These are phyloP conservation scores for Nemania diffusa DNA, from an alignment of 2,329 filamentous ascomycete species.

Conservation along the genomic window DNA sequence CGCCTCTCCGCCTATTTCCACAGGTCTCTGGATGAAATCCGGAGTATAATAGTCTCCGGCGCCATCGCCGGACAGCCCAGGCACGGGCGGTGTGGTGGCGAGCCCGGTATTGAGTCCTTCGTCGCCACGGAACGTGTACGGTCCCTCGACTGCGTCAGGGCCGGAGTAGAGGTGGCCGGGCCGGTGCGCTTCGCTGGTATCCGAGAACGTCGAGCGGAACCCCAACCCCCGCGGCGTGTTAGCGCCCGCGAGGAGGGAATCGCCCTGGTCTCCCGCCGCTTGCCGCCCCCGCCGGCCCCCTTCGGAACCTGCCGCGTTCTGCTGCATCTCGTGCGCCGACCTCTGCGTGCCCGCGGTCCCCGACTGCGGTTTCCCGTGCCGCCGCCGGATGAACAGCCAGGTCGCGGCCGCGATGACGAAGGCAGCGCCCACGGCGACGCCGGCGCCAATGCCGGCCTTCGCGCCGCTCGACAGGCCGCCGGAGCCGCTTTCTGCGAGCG, in stretches of 20 bases:
- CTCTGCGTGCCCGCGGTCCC: slow-evolving; percentile 13
- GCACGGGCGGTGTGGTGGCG: slow-evolving; percentile 15
- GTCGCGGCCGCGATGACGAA: slow-evolving; percentile 55
- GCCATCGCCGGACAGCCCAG: slow-evolving; percentile 42
- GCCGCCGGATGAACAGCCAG: slow-evolving; percentile 60
- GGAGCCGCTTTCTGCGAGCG: slow-evolving; percentile 32
- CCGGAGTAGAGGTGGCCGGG: slow-evolving; percentile 57
- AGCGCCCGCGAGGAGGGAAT: slow-evolving; percentile 27
- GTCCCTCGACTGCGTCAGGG: slow-evolving; percentile 57
- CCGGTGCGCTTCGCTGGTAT: slow-evolving; percentile 46
- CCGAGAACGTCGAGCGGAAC: slow-evolving; percentile 49
- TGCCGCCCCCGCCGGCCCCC: not conserved
- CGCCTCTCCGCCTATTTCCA: slow-evolving; percentile 26
- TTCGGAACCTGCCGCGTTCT: not conserved
- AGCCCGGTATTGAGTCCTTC: slow-evolving; percentile 39
- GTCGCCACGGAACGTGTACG: slow-evolving; percentile 55
- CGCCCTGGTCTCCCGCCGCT: slow-evolving; percentile 21
- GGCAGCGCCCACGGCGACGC: slow-evolving; percentile 58
- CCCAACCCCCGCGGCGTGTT: slow-evolving; percentile 38
- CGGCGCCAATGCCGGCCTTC: slow-evolving; percentile 67
- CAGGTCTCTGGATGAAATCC: slow-evolving; percentile 33
- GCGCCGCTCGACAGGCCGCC: slow-evolving; percentile 58
- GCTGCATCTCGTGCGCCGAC: slow-evolving; percentile 29
- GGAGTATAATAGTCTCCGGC: slow-evolving; percentile 40
- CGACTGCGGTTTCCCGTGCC: slow-evolving; percentile 29